Conservation (phyloP, 352 stramenopile species). For the Peronospora belbahrii region DNA sequence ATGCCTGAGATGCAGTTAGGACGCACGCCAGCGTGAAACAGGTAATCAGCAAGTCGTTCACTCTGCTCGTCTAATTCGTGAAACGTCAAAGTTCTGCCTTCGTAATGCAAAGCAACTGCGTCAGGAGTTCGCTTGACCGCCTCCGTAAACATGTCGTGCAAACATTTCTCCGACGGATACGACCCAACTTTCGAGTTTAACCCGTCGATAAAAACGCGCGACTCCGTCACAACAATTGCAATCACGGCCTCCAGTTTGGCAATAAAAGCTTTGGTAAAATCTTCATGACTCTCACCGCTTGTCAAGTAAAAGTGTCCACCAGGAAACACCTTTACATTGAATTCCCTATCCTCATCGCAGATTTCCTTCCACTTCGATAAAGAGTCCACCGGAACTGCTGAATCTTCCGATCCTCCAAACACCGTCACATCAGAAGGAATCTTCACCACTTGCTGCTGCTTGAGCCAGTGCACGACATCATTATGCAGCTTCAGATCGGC, state of each 20-base stretch:
- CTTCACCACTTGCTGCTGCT: conserved; percentile 13
- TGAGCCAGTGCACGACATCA: conserved; percentile 34
- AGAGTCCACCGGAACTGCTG: conserved; percentile 25
- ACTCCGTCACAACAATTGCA: conserved; percentile 35
- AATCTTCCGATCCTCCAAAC: conserved; percentile 45
- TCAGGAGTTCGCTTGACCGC: conserved; percentile 57
- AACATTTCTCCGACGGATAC: conserved; percentile 64
- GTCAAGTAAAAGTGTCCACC: conserved; percentile 65
- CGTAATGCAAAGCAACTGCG: conserved; percentile 61
- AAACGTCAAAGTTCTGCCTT: conserved; percentile 62
- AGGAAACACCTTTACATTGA: conserved; percentile 39
- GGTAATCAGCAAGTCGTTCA: conserved; percentile 51
- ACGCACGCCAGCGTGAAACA: conserved; percentile 56
- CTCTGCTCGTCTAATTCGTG: conserved; percentile 58
- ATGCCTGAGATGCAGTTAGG: conserved; percentile 67
- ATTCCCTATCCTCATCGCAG: conserved; percentile 15
- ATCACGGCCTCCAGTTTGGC: conserved; percentile 31
- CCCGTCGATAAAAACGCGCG: conserved; percentile 33
- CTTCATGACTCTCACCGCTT: conserved; percentile 20
- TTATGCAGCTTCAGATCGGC: conserved; percentile 51
- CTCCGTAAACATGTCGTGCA: conserved; percentile 78
- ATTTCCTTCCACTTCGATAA: conserved; percentile 34
- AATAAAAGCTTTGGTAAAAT: conserved; percentile 31
- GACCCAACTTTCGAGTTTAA: conserved; percentile 42
- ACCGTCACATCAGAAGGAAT: conserved; percentile 37